phyloP scores from a whole-genome alignment of 2,329 filamentous ascomycete genomes.

The Ceratocystis papillata region DNA sequence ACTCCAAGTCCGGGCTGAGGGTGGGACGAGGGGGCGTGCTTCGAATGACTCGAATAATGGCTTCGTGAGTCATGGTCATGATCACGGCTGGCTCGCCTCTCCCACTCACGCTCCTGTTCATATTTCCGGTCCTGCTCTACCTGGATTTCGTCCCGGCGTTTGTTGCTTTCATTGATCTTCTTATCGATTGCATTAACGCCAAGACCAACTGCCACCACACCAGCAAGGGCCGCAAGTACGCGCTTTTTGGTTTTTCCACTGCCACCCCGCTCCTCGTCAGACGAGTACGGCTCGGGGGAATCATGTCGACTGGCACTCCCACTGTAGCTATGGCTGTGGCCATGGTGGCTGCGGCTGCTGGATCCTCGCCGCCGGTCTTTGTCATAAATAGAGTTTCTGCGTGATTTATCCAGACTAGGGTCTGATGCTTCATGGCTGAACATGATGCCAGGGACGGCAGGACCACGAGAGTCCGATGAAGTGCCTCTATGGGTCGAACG shows the following conservation, averaged over 20 bases:
- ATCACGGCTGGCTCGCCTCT: not conserved
- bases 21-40: not conserved
- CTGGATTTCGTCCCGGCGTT: conserved; percentile 27
- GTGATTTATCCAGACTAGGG: conserved; percentile 30
- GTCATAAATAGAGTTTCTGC: conserved; percentile 25
- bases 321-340: conserved; percentile 28
- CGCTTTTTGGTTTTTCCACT: conserved; percentile 31
- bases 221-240: conserved; percentile 41
- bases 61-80: conserved; percentile 3
- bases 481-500: conserved; percentile 36
- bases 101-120: conserved; percentile 14
- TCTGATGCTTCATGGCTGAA: conserved; percentile 42
- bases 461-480: conserved; percentile 27
- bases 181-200: conserved; percentile 43
- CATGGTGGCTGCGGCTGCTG: conserved; percentile 27
- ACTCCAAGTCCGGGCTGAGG: not conserved
- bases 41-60: conserved; percentile 15
- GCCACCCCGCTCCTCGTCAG: conserved; percentile 24
- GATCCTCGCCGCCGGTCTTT: conserved; percentile 10
- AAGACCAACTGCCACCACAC: conserved; percentile 45
- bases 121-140: conserved; percentile 1
- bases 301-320: conserved; percentile 13
- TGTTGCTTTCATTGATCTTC: conserved; percentile 34
- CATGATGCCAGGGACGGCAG: conserved; percentile 43
- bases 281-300: conserved; percentile 15